Percentiles rank a stretch among this genome's conserved stretches.
These are phyloP conservation scores for Nemania serpens DNA, from an alignment of 2,329 filamentous ascomycete genomes.

Conservation along the genomic window DNA sequence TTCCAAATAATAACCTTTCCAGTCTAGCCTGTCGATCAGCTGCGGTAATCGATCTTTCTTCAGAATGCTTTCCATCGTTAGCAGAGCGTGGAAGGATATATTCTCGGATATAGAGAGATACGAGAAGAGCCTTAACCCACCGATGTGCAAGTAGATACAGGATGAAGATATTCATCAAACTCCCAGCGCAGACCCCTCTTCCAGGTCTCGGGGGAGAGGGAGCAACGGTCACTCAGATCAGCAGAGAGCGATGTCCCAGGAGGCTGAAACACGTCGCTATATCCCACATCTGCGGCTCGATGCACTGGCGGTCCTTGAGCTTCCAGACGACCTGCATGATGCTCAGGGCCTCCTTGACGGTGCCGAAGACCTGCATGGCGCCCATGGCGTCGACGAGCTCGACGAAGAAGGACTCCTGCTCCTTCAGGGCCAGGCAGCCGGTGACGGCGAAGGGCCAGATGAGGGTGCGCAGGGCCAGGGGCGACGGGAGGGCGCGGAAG, in stretches of 20 bases:
- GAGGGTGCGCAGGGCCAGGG: conserved; percentile 34
- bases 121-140: neutral
- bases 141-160: neutral
- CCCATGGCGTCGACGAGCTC: conserved; percentile 33
- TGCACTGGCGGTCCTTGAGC: conserved; percentile 19
- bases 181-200: neutral
- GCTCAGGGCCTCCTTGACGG: conserved; percentile 31
- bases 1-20: no score
- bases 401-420: conserved; percentile 33
- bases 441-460: conserved; percentile 39
- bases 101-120: neutral
- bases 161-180: neutral
- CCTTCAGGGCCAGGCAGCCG: conserved; percentile 34
- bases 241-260: conserved; percentile 31
- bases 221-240: conserved; percentile 19
- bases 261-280: conserved; percentile 35
- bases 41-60: neutral
- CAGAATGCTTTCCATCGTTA: neutral
- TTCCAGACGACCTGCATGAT: conserved; percentile 36
- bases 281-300: conserved; percentile 33
- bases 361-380: conserved; percentile 35
- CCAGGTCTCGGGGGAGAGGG: no score
- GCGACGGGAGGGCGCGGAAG: conserved; percentile 28
- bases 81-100: neutral
- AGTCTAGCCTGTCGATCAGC: neutral